Conservation (phyloP, 2,329 filamentous ascomycete species). For the Diaporthe nobilis region DNA sequence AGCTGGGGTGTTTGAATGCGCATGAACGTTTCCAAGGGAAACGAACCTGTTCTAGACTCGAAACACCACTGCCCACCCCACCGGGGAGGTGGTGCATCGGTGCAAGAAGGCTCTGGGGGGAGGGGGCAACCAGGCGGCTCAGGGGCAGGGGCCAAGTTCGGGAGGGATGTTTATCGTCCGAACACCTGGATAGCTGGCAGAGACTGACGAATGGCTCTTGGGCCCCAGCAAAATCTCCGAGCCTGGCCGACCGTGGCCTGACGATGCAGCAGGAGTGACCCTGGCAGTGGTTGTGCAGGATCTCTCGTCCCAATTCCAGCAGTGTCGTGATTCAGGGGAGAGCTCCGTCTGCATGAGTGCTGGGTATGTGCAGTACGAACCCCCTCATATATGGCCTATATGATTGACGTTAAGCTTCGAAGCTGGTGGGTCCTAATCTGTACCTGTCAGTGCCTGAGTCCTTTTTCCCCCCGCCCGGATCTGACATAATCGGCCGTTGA, state of each 20-base stretch:
- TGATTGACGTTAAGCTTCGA: conserved; percentile 20
- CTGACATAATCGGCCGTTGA: conserved; percentile 22
- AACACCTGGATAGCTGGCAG: conserved; percentile 3
- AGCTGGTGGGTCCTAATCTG: conserved; percentile 7
- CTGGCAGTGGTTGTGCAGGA: not conserved
- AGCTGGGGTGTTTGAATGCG: not conserved
- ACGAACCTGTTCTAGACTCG: conserved; percentile 22
- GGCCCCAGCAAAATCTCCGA: conserved; percentile 16
- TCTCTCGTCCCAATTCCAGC: conserved; percentile 9
- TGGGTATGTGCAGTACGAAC: not conserved
- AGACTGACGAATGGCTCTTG: not conserved
- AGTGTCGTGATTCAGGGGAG: conserved; percentile 30
- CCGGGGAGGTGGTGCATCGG: not conserved
- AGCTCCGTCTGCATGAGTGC: conserved; percentile 24
- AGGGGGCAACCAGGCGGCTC: not conserved
- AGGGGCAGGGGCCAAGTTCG: conserved; percentile 22
- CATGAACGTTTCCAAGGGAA: conserved; percentile 28
- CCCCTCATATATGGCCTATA: conserved; percentile 22
- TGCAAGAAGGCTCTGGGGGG: not conserved
- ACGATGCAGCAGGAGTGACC: conserved; percentile 4
- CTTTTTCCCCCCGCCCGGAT: not conserved
- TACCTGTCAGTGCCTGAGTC: not conserved
- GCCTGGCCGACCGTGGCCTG: conserved; percentile 19
- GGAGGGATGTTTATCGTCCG: conserved; percentile 15
- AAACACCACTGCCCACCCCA: conserved; percentile 22